These are phyloP conservation scores for Mrakia blollopis DNA, from an alignment of 768 basidiomycete genomes.

Conservation along the genomic window DNA sequence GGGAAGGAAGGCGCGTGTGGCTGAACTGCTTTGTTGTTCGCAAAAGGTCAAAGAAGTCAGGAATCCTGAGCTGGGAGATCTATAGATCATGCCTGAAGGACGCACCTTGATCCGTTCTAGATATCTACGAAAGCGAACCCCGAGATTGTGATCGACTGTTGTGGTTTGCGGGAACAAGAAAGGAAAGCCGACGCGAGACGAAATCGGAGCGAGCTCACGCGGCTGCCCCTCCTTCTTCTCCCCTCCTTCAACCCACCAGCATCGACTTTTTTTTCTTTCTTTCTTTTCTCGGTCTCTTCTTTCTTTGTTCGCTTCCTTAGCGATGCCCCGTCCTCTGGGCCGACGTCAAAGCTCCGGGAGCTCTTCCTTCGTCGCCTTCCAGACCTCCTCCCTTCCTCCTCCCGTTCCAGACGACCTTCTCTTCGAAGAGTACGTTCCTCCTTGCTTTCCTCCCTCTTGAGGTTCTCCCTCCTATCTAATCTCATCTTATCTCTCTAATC, in stretches of 20 bases:
- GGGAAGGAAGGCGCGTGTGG: too few relatives aligned
- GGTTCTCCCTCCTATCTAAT: background rate
- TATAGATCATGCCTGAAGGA: too few relatives aligned
- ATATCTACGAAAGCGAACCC: too few relatives aligned
- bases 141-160: background rate
- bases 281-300: background rate
- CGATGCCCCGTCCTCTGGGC: too few relatives aligned
- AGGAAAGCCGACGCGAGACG: background rate
- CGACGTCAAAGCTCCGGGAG: background rate
- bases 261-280: background rate
- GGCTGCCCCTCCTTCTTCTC: background rate
- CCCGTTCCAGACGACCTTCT: background rate
- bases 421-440: slow-evolving; percentile 11
- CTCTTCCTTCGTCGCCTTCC: background rate
- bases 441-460: background rate
- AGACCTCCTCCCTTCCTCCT: background rate
- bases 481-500: background rate
- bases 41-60: too few relatives aligned
- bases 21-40: too few relatives aligned
- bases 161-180: background rate
- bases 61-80: too few relatives aligned
- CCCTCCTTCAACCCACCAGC: background rate
- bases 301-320: too few relatives aligned
- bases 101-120: too few relatives aligned
- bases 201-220: too few relatives aligned